These are phyloP conservation scores for Camelina laxa DNA, from an alignment of 345 rosid species.

Conservation along the genomic window DNA sequence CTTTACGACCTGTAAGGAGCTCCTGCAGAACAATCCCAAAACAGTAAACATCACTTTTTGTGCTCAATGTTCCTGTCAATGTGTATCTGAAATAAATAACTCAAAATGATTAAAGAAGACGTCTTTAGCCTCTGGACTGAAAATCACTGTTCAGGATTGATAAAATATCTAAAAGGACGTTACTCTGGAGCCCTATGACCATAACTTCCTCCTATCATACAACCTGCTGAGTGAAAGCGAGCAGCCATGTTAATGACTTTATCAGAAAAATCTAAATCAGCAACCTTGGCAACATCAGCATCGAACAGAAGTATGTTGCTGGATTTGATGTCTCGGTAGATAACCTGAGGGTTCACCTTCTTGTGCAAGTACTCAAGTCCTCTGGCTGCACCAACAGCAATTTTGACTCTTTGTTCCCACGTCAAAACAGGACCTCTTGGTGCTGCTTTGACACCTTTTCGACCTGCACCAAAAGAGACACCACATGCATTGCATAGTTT, in stretches of 20 bases:
- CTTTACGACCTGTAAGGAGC: constrained; percentile 76
- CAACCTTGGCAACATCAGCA: constrained; percentile 83
- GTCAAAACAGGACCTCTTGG: constrained; percentile 76
- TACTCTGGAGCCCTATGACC: constrained; percentile 90
- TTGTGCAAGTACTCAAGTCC: constrained; percentile 97
- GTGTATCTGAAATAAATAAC: constrained; percentile 54
- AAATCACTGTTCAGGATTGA: no score
- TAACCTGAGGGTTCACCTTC: constrained; percentile 71
- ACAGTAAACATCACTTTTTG: constrained; percentile 78
- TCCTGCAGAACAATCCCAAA: constrained; percentile 78
- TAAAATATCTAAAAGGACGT: constrained; percentile 36
- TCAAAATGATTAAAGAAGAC: constrained; percentile 1
- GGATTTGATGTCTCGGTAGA: constrained; percentile 90
- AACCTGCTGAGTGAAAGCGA: constrained; percentile 55
- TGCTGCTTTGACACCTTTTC: constrained; percentile 90
- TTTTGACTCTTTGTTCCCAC: constrained; percentile 89
- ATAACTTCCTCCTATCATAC: constrained; percentile 35
- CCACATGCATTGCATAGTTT: not conserved
- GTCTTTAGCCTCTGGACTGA: not conserved
- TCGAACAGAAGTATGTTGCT: constrained; percentile 83
- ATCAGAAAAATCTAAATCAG: constrained; percentile 84
- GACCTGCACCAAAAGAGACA: constrained; percentile 50
- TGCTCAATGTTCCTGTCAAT: constrained; percentile 69
- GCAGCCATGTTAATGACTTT: constrained; percentile 52
- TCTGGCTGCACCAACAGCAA: constrained; percentile 86